Evolutionary conservation across 306 rosid species (phyloP).

Genomic region (Quercus glauca): DNA sequence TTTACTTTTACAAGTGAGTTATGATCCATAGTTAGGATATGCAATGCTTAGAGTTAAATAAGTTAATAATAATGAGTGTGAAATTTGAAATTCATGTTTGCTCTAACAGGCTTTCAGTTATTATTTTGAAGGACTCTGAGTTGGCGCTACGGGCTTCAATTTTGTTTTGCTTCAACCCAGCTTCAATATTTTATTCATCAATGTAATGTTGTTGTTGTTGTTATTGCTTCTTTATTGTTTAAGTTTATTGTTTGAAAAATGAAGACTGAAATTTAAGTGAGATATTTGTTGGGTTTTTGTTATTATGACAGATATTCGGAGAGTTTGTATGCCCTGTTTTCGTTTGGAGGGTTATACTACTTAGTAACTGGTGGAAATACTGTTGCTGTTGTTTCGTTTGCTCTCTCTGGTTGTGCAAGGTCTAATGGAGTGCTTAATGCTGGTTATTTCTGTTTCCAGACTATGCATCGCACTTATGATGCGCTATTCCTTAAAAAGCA

Average conservation of each 20-base stretch:
- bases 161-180: slow-evolving; percentile 94
- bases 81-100: too few species aligned
- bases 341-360: slow-evolving; percentile 85
- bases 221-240: neutral
- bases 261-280: neutral
- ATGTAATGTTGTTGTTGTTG: slow-evolving; percentile 37
- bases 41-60: too few species aligned
- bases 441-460: slow-evolving; percentile 86
- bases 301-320: slow-evolving; percentile 64
- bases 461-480: slow-evolving; percentile 66
- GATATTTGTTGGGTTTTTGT: neutral
- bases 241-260: neutral
- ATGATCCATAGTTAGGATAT: too few species aligned
- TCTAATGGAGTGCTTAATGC: slow-evolving; percentile 89
- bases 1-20: slow-evolving; percentile 60
- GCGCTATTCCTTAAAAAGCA: slow-evolving; percentile 46
- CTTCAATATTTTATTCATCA: slow-evolving; percentile 82
- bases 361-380: slow-evolving; percentile 46
- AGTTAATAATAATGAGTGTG: too few species aligned
- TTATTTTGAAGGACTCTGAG: slow-evolving; percentile 58
- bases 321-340: slow-evolving; percentile 67
- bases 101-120: slow-evolving; percentile 55
- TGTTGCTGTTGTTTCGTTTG: slow-evolving; percentile 56
- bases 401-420: slow-evolving; percentile 73
- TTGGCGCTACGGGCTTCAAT: slow-evolving; percentile 71